Conservation (phyloP, 495 filamentous ascomycete genomes). For the Filosporella fistucella region DNA sequence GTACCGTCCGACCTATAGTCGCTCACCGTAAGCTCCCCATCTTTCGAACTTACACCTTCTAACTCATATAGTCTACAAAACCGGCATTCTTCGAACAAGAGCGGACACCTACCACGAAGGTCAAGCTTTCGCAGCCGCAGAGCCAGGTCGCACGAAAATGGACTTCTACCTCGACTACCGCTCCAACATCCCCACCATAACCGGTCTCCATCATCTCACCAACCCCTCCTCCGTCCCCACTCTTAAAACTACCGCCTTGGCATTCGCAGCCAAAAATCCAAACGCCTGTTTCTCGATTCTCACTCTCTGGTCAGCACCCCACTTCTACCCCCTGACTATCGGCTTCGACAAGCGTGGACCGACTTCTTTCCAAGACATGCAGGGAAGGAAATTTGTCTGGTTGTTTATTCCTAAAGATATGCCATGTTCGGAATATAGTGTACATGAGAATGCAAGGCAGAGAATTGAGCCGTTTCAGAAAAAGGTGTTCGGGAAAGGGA, state of each 20-base stretch:
- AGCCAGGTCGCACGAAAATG: constrained; percentile 11
- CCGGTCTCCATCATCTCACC: constrained; percentile 1
- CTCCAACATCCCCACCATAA: background rate
- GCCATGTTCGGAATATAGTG: no score
- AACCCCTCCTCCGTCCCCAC: constrained; percentile 14
- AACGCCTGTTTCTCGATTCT: no score
- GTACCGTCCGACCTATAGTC: constrained; percentile 35
- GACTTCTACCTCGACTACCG: constrained; percentile 33
- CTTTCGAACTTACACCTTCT: background rate
- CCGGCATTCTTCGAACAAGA: constrained; percentile 23
- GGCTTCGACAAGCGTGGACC: no score
- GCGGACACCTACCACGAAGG: constrained; percentile 13
- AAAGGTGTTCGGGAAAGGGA: no score
- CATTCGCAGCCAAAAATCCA: constrained; percentile 15
- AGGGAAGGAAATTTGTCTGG: no score
- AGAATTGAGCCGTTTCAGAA: no score
- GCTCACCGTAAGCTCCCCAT: constrained; percentile 27
- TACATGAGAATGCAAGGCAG: no score
- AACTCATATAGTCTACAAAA: constrained; percentile 24
- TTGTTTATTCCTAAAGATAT: no score
- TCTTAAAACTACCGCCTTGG: constrained; percentile 13
- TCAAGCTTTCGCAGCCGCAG: constrained; percentile 22
- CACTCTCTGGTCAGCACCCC: no score
- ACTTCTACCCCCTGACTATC: no score
- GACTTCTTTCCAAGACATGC: no score